Evolutionary conservation across 2,329 filamentous ascomycete genomes (phyloP).

Genomic region (Colletotrichum tanaceti): DNA sequence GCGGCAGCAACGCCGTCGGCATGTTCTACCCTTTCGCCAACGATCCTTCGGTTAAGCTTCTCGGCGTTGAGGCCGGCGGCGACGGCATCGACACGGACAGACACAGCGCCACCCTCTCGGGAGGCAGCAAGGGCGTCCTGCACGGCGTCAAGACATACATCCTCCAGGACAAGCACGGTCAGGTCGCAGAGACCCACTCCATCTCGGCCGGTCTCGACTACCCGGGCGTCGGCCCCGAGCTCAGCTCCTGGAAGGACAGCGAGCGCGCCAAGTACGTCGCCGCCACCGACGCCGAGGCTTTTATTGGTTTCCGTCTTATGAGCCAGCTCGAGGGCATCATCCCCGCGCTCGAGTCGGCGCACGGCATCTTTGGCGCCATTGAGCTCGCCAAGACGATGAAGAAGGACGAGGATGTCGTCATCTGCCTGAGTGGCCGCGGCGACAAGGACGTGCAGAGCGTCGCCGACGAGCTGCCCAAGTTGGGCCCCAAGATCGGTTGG

Average conservation of each 20-base stretch:
- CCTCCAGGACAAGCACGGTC: constrained; percentile 90
- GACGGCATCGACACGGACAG: constrained; percentile 88
- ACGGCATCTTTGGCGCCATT: constrained; percentile 90
- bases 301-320: constrained; percentile 86
- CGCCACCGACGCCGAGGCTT: constrained; percentile 91
- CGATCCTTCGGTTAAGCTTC: constrained; percentile 84
- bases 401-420: constrained; percentile 89
- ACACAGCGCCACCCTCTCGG: constrained; percentile 88
- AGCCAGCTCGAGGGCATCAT: constrained; percentile 95
- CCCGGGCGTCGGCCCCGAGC: constrained; percentile 93
- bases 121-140: constrained; percentile 89
- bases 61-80: constrained; percentile 95
- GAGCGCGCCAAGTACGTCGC: constrained; percentile 88
- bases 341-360: constrained; percentile 91
- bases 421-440: constrained; percentile 91
- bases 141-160: constrained; percentile 98
- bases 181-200: constrained; percentile 95
- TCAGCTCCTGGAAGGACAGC: constrained; percentile 92
- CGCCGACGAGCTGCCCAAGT: constrained; percentile 87
- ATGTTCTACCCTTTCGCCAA: constrained; percentile 98
- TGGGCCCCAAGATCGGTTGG: constrained; percentile 90
- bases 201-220: constrained; percentile 97
- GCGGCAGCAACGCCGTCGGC: constrained; percentile 92
- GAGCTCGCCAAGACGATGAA: constrained; percentile 93
- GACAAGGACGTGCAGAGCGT: constrained; percentile 99